Evolutionary conservation across 768 basidiomycete genomes (phyloP).

Genomic region (Imleria badia): DNA sequence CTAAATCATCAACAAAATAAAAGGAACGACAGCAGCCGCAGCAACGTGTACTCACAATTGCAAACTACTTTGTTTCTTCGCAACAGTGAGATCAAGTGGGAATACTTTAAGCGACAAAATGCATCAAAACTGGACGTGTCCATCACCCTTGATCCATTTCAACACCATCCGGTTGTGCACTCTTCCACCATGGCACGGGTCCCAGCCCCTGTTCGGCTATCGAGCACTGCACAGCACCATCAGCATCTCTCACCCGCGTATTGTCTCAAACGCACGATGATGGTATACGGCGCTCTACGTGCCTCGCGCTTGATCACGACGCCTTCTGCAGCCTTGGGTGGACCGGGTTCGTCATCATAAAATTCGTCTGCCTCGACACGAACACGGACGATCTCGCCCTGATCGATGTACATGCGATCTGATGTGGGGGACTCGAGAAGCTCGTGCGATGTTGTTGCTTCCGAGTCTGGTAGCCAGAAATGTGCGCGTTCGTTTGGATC

Average conservation of each 20-base stretch:
- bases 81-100: not conserved
- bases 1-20: no score
- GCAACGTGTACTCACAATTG: conserved; percentile 2
- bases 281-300: conserved; percentile 61
- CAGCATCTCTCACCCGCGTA: not conserved
- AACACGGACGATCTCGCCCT: conserved; percentile 71
- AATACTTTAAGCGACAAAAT: not conserved
- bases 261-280: conserved; percentile 49
- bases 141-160: conserved; percentile 40
- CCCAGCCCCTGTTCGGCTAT: conserved; percentile 84
- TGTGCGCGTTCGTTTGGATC: conserved; percentile 81
- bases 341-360: conserved; percentile 83
- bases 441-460: conserved; percentile 50
- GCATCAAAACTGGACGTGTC: not conserved
- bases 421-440: conserved; percentile 66
- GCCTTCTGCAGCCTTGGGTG: conserved; percentile 72
- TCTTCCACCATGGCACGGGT: conserved; percentile 74
- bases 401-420: conserved; percentile 80
- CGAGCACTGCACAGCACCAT: conserved; percentile 56
- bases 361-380: conserved; percentile 83
- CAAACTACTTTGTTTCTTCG: not conserved
- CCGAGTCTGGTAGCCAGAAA: conserved; percentile 75
- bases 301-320: conserved; percentile 53
- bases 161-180: conserved; percentile 42
- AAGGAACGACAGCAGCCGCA: no score